These are phyloP conservation scores for Chrysoporthe cubensis DNA, from an alignment of 2,329 filamentous ascomycete genomes.

Conservation along the genomic window DNA sequence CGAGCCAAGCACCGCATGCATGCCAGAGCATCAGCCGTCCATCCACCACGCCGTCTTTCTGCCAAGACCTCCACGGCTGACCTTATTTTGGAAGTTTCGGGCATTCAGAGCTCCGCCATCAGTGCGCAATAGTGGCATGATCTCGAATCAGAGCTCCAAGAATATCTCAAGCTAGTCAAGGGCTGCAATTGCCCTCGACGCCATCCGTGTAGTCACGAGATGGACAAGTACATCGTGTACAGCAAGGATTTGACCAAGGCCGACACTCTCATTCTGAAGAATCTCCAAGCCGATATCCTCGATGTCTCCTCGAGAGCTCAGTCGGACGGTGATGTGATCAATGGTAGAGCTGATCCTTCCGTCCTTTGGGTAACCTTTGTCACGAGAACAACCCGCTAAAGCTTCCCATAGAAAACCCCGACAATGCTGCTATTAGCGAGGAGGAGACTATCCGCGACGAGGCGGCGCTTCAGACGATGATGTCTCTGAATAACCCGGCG, in stretches of 20 bases:
- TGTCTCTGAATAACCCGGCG: conserved; percentile 46
- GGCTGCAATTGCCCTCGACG: neutral
- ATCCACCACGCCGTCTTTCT: neutral
- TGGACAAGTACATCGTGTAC: conserved; percentile 41
- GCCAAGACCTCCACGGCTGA: neutral
- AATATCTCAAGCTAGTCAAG: neutral
- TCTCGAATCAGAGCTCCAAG: neutral
- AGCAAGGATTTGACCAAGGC: conserved; percentile 46
- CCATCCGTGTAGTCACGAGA: conserved; percentile 17
- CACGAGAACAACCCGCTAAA: neutral
- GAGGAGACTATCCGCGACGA: conserved; percentile 34
- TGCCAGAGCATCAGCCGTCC: neutral
- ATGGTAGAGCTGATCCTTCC: neutral
- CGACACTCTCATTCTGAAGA: conserved; percentile 46
- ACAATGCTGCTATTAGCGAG: conserved; percentile 26
- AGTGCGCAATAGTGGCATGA: neutral
- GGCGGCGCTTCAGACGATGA: conserved; percentile 42
- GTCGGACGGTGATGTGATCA: conserved; percentile 20
- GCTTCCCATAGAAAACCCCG: conserved; percentile 3
- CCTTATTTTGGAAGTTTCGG: neutral
- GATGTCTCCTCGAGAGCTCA: conserved; percentile 30
- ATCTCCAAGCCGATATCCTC: conserved; percentile 45
- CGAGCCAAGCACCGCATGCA: neutral
- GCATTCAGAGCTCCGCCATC: neutral
- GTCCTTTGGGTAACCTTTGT: neutral